Evolutionary conservation across 805 yeast genomes (phyloP), one percentile per base, ranked within the genome.

Genomic region (Metschnikowia lunata): DNA sequence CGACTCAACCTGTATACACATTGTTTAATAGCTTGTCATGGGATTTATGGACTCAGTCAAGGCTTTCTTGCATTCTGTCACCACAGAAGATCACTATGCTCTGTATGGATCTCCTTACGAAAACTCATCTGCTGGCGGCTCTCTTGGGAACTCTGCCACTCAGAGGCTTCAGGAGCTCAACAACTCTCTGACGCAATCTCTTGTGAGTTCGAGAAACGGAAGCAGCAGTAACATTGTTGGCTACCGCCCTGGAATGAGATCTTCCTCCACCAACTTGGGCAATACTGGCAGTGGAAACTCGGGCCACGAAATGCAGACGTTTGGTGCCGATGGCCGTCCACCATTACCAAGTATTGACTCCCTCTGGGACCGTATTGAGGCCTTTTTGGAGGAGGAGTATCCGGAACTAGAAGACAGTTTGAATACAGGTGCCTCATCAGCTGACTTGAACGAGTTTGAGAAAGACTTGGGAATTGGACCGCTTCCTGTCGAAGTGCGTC

Each of bases 61-160:
- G 64, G 68, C 57, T 6, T 68, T 69, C 47, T 56, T 64, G 34
- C 72, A 78, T 54, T 75, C 80, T 26, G 69, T 78, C 34, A 78
- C 82, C 7, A 78, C 83, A 4, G 75, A 72, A 7, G 83, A 78
- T 51, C 83, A 78, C 55, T 78, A 78, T 56, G 83, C 83, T 18
- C 71, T 76, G 34, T 78, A 74, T 47, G 79, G 72, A 10, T 66
- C 52, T 14, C 58, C 58, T 4, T 55, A 55, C 43, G 48, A 41
- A 27, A 48, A 53, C 37, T 42, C 53, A 30, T 40, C 46, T 11
- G 56, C 55, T 9, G 55, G 55, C 13, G 54, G 58, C 34, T 38
- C 43, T 33, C 46, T 51, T 37, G 40, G 48, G 14, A 53, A 51
- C 14, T 57, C 66, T 6, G 57, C 66, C 2, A 52, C 59, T 18